Percentiles rank a stretch among this genome's conserved stretches.
Evolutionary conservation across 768 basidiomycete species (phyloP).

Genomic region (Leucocoprinus birnbaumii): DNA sequence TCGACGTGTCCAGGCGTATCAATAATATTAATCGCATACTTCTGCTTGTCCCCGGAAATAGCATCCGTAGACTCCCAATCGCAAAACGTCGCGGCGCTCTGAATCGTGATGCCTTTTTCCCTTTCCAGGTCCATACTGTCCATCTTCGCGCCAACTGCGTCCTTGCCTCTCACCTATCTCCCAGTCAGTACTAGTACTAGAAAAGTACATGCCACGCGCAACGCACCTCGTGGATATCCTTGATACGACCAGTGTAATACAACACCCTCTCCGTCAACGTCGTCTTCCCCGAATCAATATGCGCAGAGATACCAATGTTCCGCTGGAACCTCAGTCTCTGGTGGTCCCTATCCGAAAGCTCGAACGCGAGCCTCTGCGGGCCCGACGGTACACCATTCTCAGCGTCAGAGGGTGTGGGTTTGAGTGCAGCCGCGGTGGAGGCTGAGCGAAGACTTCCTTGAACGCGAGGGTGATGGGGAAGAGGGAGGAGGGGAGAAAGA

Average conservation of each 20-base stretch:
- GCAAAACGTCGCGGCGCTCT: constrained; percentile 97
- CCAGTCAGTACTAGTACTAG: too few species aligned
- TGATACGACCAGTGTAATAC: constrained; percentile 94
- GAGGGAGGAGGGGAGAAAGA: background rate
- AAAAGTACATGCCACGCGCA: background rate
- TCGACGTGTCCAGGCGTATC: constrained; percentile 99
- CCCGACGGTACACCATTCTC: constrained; percentile 19
- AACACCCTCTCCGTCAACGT: constrained; percentile 95
- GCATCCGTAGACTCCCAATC: constrained; percentile 85
- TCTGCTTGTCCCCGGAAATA: constrained; percentile 58
- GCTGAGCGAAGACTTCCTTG: too few species aligned
- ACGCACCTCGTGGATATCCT: constrained; percentile 93
- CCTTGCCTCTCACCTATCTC: constrained; percentile 86
- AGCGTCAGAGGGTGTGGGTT: too few species aligned
- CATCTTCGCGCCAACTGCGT: constrained; percentile 99
- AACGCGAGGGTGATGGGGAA: constrained; percentile 17
- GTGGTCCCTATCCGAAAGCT: constrained; percentile 64
- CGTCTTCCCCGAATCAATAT: constrained; percentile 97
- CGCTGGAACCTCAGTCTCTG: constrained; percentile 71
- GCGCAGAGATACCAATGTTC: constrained; percentile 95
- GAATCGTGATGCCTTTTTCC: constrained; percentile 99
- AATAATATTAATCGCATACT: constrained; percentile 96
- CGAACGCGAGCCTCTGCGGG: constrained; percentile 26
- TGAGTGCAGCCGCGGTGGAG: constrained; percentile 42
- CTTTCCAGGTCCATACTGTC: constrained; percentile 99